Evolutionary conservation across 2,329 filamentous ascomycete species (phyloP).

Genomic region (Chaetomium strumarium): DNA sequence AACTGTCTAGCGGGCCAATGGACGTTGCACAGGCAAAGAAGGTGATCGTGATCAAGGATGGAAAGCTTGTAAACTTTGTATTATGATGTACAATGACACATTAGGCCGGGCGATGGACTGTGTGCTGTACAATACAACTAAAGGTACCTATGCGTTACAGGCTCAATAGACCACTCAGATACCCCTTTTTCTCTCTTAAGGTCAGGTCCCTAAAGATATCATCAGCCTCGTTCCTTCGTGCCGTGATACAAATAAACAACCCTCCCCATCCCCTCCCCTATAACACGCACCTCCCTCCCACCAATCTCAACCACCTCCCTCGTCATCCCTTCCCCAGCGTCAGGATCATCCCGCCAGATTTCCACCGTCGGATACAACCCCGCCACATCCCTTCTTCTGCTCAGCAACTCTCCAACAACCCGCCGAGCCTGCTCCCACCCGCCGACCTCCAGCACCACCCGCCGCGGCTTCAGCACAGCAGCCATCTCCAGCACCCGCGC

Average conservation of each 20-base stretch:
- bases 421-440: slow-evolving; percentile 61
- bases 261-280: slow-evolving; percentile 44
- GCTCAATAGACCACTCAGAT: neutral
- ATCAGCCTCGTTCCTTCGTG: neutral
- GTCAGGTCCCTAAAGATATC: too few relatives aligned
- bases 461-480: slow-evolving; percentile 39
- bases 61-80: slow-evolving; percentile 71
- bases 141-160: neutral
- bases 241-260: slow-evolving; percentile 31
- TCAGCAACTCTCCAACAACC: slow-evolving; percentile 47
- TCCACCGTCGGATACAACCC: slow-evolving; percentile 41
- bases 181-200: neutral
- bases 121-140: neutral
- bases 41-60: slow-evolving; percentile 60
- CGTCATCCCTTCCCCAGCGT: slow-evolving; percentile 26
- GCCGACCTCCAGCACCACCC: slow-evolving; percentile 66
- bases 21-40: slow-evolving; percentile 51
- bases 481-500: slow-evolving; percentile 55
- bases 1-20: slow-evolving; percentile 43
- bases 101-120: too few relatives aligned
- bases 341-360: slow-evolving; percentile 60
- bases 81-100: slow-evolving; percentile 32
- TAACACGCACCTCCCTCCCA: slow-evolving; percentile 32
- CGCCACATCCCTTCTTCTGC: slow-evolving; percentile 17
- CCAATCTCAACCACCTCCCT: slow-evolving; percentile 12